These are phyloP conservation scores for Fistulinella prunicolor DNA, from an alignment of 768 basidiomycete genomes.

Conservation along the genomic window DNA sequence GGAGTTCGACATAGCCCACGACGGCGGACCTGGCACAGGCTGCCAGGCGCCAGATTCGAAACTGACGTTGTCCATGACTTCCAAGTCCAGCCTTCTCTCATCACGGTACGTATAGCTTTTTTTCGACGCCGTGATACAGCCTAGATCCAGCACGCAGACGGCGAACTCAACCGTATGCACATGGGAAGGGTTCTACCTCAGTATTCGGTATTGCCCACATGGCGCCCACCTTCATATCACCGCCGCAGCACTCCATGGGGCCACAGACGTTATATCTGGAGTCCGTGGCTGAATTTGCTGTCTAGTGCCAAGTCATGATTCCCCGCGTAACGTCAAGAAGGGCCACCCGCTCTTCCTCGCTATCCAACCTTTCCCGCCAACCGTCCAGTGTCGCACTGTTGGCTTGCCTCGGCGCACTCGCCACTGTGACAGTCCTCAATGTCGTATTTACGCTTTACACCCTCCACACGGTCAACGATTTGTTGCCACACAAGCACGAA, in stretches of 20 bases:
- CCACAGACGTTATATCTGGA: constrained; percentile 4
- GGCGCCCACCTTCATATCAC: not conserved
- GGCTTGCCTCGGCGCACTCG: constrained; percentile 19
- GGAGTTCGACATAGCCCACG: too few relatives aligned
- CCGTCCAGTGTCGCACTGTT: not conserved
- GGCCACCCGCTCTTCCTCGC: too few relatives aligned
- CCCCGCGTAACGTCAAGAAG: not conserved
- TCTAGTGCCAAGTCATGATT: constrained; percentile 5
- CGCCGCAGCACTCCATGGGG: not conserved
- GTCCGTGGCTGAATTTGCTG: too few relatives aligned
- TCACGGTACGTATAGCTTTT: not conserved
- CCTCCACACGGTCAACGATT: constrained; percentile 11
- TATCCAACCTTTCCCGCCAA: not conserved
- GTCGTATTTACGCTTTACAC: constrained; percentile 18
- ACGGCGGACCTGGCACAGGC: too few relatives aligned
- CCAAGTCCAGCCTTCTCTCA: not conserved
- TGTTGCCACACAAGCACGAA: constrained; percentile 15
- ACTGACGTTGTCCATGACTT: not conserved
- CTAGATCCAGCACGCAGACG: too few relatives aligned
- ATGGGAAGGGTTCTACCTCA: too few relatives aligned
- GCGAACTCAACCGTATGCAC: too few relatives aligned
- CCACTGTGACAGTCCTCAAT: constrained; percentile 22
- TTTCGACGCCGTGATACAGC: too few relatives aligned
- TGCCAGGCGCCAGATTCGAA: too few relatives aligned
- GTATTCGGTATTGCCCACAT: not conserved